Conservation (phyloP, 2,329 filamentous ascomycete genomes). For the Trichoderma breve region DNA sequence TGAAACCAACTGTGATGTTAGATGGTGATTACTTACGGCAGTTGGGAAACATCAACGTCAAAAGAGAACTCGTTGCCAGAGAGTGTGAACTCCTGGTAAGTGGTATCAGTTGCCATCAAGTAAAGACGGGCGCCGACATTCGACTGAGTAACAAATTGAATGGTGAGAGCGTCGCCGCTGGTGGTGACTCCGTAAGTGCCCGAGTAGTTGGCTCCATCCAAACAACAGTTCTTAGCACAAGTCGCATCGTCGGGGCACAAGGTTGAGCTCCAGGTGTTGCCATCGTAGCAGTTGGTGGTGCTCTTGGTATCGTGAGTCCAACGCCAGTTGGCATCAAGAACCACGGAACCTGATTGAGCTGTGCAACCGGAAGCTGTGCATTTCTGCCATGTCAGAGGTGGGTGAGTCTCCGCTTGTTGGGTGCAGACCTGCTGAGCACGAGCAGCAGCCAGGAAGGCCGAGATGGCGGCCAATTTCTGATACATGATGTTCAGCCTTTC, state of each 20-base stretch:
- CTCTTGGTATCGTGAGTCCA: slow-evolving; percentile 52
- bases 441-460: slow-evolving; percentile 28
- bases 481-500: slow-evolving; percentile 12
- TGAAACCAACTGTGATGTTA: not conserved
- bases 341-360: slow-evolving; percentile 48
- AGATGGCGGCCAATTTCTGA: slow-evolving; percentile 10
- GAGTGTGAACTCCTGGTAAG: slow-evolving; percentile 65
- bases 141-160: slow-evolving; percentile 57
- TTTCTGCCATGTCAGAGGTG: slow-evolving; percentile 51
- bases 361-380: slow-evolving; percentile 54
- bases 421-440: slow-evolving; percentile 52
- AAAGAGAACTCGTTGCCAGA: slow-evolving; percentile 70
- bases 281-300: slow-evolving; percentile 56
- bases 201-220: slow-evolving; percentile 54
- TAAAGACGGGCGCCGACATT: slow-evolving; percentile 60
- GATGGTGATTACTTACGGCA: slow-evolving; percentile 1
- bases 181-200: slow-evolving; percentile 54
- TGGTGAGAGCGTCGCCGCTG: slow-evolving; percentile 49
- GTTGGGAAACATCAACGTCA: slow-evolving; percentile 63
- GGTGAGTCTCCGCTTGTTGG: slow-evolving; percentile 49
- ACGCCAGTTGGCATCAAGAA: slow-evolving; percentile 61
- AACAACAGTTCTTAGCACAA: slow-evolving; percentile 50
- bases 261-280: slow-evolving; percentile 47
- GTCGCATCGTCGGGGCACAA: slow-evolving; percentile 40
- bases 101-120: slow-evolving; percentile 59